Evolutionary conservation across 2,329 filamentous ascomycete species (phyloP), one percentile per base, ranked within the genome.

Genomic region (Ascochyta rabiei): DNA sequence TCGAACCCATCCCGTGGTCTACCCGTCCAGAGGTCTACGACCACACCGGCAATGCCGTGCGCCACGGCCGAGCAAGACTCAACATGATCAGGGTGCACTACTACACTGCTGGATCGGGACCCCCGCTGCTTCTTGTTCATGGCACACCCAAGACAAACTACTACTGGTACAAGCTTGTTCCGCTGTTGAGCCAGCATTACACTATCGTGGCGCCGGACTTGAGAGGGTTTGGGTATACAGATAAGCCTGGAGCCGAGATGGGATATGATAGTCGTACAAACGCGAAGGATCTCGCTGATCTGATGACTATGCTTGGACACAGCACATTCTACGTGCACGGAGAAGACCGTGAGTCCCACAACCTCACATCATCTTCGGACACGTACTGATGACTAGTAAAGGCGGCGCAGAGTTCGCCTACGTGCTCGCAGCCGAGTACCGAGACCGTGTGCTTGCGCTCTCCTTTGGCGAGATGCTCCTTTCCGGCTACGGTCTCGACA

Each of bases 171-270:
- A 65, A 64, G 4, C 52, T 75, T 24, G 66, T 73, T 33, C 70
- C 71, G 4, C 56, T 72, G 2, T 55, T 75, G 2, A 71, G 66
- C 16, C 56, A 57, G 26, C 60, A 72, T 51, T 74, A 73, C 57
- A 74, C 69, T 0, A 57, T 75, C 24, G 68, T 75, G 5, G 73
- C 71, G 2, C 70, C 73, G 1, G 72, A 74, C 47, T 52, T 74
- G 3, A 61, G 73, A 37, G 73, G 73, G 0, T 75, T 74, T 45
- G 71, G 72, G n/a, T 71, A 72, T 24, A 72, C 71, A 4, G 72
- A 75, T 59, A 75, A 75, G 48, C 67, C 13, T 62, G 70, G 40
- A 1, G 51, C 45, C 2, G 45, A 48, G 33, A 54, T 48, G 51
- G 72, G 71, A 24, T 74, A 75, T 50, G 69, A 72, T 35, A 69